Evolutionary conservation across 331 rosid genomes (phyloP).

Genomic region (Telfairia occidentalis): DNA sequence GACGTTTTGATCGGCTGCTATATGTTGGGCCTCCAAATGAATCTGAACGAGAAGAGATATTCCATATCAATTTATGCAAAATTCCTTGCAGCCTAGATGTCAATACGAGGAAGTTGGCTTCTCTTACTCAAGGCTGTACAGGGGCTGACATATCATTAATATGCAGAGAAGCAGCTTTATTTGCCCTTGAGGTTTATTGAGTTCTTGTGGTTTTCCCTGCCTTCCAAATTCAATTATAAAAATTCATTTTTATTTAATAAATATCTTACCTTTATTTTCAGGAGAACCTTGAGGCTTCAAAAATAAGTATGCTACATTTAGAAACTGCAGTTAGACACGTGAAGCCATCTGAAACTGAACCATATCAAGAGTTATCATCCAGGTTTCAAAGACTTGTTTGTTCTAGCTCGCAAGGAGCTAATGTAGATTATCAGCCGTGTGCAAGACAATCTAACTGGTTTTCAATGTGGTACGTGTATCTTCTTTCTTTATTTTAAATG

Average conservation of each 20-base stretch:
- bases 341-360: conserved; percentile 50
- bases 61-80: conserved; percentile 56
- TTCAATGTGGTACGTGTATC: conserved; percentile 31
- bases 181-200: conserved; percentile 69
- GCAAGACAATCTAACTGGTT: conserved; percentile 19
- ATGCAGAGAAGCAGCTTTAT: conserved; percentile 80
- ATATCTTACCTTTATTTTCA: conserved; percentile 20
- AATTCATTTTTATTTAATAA: conserved; percentile 8
- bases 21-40: conserved; percentile 86
- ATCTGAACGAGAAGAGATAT: conserved; percentile 74
- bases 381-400: conserved; percentile 63
- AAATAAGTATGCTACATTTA: conserved; percentile 64
- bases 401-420: conserved; percentile 29
- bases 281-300: conserved; percentile 58
- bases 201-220: not conserved
- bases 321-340: conserved; percentile 46
- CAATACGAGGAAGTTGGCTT: conserved; percentile 43
- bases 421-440: conserved; percentile 15
- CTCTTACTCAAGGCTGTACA: conserved; percentile 55
- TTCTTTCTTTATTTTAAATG: not conserved
- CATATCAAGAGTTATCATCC: conserved; percentile 50
- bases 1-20: conserved; percentile 81
- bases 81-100: conserved; percentile 61
- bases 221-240: not conserved
- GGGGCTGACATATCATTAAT: conserved; percentile 79